These are phyloP conservation scores for Neopestalotiopsis clavispora DNA, from an alignment of 2,329 filamentous ascomycete genomes.

Conservation along the genomic window DNA sequence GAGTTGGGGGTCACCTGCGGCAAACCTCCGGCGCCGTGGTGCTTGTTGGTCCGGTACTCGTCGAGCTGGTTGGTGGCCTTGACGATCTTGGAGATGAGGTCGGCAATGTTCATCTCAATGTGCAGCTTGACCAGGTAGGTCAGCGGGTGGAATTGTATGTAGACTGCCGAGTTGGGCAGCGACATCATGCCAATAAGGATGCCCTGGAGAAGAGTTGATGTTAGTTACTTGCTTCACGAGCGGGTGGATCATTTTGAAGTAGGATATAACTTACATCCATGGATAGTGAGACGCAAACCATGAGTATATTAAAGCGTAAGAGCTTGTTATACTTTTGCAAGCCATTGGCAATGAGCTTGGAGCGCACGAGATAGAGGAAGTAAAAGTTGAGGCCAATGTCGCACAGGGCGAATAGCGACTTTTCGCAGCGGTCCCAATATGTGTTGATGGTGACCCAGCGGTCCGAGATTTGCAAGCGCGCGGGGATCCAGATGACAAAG, in stretches of 20 bases:
- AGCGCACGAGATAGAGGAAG: slow-evolving; percentile 50
- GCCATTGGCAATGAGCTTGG: slow-evolving; percentile 49
- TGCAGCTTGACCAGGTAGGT: slow-evolving; percentile 59
- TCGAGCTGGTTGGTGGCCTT: slow-evolving; percentile 17
- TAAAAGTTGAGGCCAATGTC: slow-evolving; percentile 51
- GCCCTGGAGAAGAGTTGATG: slow-evolving; percentile 20
- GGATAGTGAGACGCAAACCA: slow-evolving; percentile 49
- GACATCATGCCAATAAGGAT: slow-evolving; percentile 49
- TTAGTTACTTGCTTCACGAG: not conserved
- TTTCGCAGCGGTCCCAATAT: slow-evolving; percentile 55
- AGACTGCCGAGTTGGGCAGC: slow-evolving; percentile 46
- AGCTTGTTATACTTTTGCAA: slow-evolving; percentile 51
- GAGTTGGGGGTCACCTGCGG: not conserved
- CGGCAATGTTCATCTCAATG: slow-evolving; percentile 60
- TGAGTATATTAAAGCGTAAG: slow-evolving; percentile 49
- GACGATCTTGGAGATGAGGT: slow-evolving; percentile 49
- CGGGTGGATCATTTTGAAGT: not conserved
- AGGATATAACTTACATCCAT: slow-evolving; percentile 40
- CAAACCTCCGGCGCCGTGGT: not conserved
- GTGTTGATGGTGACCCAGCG: slow-evolving; percentile 47
- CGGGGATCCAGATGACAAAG: slow-evolving; percentile 56
- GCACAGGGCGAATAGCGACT: slow-evolving; percentile 49
- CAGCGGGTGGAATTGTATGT: slow-evolving; percentile 57
- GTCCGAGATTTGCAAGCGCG: slow-evolving; percentile 45
- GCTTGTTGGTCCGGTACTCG: not conserved